These are phyloP conservation scores for Marasmius fiardii DNA, from an alignment of 1,284 basidiomycete species.

Conservation along the genomic window DNA sequence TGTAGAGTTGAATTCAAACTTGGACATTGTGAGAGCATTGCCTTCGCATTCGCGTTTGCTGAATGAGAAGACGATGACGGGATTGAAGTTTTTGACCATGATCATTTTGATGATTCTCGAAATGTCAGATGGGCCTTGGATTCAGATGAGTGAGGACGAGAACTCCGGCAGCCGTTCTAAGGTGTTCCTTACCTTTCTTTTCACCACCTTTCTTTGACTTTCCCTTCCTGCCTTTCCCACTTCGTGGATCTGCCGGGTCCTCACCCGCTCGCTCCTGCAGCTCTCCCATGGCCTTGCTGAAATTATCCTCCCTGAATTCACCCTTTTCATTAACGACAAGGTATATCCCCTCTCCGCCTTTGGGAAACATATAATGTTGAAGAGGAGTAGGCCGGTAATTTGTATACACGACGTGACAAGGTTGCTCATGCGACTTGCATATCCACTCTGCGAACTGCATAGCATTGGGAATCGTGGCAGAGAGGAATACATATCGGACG, in stretches of 20 bases:
- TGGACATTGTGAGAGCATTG: constrained; percentile 88
- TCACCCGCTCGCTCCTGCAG: constrained; percentile 86
- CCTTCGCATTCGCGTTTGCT: constrained; percentile 98
- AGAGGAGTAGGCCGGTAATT: constrained; percentile 98
- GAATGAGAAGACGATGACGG: constrained; percentile 98
- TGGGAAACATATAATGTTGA: constrained; percentile 98
- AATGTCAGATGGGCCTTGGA: constrained; percentile 84
- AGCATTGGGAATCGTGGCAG: constrained; percentile 99
- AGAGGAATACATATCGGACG: constrained; percentile 98
- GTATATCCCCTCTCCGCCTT: constrained; percentile 95
- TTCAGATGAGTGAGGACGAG: constrained; percentile 9
- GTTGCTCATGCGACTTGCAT: constrained; percentile 94
- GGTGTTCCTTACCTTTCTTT: constrained; percentile 68
- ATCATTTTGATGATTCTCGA: constrained; percentile 99
- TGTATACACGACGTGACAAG: constrained; percentile 99
- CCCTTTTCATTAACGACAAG: constrained; percentile 97
- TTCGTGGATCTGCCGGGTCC: constrained; percentile 83
- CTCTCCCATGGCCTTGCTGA: constrained; percentile 96
- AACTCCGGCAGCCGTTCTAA: not conserved
- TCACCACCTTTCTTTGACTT: constrained; percentile 90
- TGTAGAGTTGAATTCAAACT: constrained; percentile 93
- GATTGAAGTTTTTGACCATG: constrained; percentile 97
- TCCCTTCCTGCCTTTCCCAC: constrained; percentile 83
- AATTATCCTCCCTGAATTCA: constrained; percentile 96
- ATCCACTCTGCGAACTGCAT: constrained; percentile 99